Evolutionary conservation across 2,329 filamentous ascomycete genomes (phyloP).

Genomic region (Exophiala oligosperma): DNA sequence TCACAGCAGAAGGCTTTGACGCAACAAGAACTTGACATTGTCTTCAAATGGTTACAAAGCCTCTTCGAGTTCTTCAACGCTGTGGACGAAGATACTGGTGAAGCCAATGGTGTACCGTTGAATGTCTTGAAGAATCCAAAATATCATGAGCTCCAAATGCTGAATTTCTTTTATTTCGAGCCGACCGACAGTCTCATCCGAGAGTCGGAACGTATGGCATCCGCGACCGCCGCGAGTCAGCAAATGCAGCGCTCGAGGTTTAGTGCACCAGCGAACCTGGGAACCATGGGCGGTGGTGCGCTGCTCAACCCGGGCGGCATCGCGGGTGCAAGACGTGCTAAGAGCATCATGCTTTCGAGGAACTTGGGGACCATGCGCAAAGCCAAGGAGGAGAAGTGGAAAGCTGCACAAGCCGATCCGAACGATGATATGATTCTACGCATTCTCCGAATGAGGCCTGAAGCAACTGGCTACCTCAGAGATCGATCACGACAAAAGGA

Average conservation of each 20-base stretch:
- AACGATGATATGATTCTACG: constrained; percentile 97
- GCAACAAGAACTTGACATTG: constrained; percentile 87
- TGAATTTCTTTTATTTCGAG: constrained; percentile 99
- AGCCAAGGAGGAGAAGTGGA: constrained; percentile 92
- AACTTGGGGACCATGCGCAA: constrained; percentile 96
- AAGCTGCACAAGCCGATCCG: constrained; percentile 92
- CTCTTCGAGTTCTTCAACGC: constrained; percentile 96
- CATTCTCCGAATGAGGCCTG: constrained; percentile 91
- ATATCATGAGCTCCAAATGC: constrained; percentile 92
- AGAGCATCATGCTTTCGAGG: constrained; percentile 86
- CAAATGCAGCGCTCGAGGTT: constrained; percentile 67
- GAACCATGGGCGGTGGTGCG: constrained; percentile 45
- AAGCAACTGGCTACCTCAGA: constrained; percentile 82
- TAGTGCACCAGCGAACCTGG: constrained; percentile 63
- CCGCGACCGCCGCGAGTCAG: constrained; percentile 76
- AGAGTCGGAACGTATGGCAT: constrained; percentile 94
- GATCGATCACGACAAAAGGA: constrained; percentile 94
- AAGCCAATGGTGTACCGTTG: constrained; percentile 82
- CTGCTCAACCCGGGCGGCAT: constrained; percentile 51
- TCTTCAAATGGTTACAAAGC: constrained; percentile 90
- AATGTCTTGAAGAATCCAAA: constrained; percentile 95
- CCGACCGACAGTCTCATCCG: constrained; percentile 86
- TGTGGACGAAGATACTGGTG: constrained; percentile 76
- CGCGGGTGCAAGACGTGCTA: constrained; percentile 53
- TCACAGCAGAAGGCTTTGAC: constrained; percentile 80